Percentiles rank a stretch among this genome's conserved stretches.
Conservation (phyloP, 352 stramenopile species). For the Phytophthora litchii region DNA sequence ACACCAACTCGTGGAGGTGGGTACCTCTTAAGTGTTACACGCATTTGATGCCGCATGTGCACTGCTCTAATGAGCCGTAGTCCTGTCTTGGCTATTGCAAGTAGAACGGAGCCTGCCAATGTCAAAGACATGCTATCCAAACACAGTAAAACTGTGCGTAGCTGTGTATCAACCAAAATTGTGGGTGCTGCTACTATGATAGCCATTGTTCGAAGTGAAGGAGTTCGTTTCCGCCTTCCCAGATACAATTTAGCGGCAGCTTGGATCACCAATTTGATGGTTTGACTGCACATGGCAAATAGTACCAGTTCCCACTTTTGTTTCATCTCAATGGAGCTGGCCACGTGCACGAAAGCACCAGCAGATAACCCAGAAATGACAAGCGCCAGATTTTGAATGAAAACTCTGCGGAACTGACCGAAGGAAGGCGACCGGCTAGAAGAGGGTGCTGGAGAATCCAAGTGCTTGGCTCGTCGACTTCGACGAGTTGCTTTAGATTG, state of each 20-base stretch:
- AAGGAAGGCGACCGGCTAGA: slow-evolving; percentile 12
- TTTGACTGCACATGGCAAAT: slow-evolving; percentile 25
- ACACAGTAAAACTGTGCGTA: slow-evolving; percentile 34
- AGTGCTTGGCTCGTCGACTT: slow-evolving; percentile 7
- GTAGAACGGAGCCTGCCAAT: slow-evolving; percentile 16
- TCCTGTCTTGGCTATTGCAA: slow-evolving; percentile 24
- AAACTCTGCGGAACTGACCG: slow-evolving; percentile 14
- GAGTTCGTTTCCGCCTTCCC: slow-evolving; percentile 12
- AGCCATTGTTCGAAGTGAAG: slow-evolving; percentile 29
- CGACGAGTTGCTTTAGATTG: slow-evolving; percentile 6
- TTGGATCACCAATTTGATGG: slow-evolving; percentile 27
- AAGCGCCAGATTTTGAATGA: slow-evolving; percentile 28
- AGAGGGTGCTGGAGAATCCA: background rate
- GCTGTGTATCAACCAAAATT: slow-evolving; percentile 36
- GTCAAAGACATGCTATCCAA: slow-evolving; percentile 24
- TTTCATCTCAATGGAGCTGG: slow-evolving; percentile 21
- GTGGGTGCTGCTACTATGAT: slow-evolving; percentile 33
- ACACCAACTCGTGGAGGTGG: slow-evolving; percentile 5
- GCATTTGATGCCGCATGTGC: slow-evolving; percentile 10
- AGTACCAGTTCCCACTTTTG: slow-evolving; percentile 24
- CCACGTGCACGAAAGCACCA: slow-evolving; percentile 30
- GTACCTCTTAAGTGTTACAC: slow-evolving; percentile 8
- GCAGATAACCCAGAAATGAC: slow-evolving; percentile 26
- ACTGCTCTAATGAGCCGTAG: slow-evolving; percentile 14
- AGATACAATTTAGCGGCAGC: slow-evolving; percentile 30